Conservation (phyloP, 106 monocot species). For the Dendrobium nobile region DNA sequence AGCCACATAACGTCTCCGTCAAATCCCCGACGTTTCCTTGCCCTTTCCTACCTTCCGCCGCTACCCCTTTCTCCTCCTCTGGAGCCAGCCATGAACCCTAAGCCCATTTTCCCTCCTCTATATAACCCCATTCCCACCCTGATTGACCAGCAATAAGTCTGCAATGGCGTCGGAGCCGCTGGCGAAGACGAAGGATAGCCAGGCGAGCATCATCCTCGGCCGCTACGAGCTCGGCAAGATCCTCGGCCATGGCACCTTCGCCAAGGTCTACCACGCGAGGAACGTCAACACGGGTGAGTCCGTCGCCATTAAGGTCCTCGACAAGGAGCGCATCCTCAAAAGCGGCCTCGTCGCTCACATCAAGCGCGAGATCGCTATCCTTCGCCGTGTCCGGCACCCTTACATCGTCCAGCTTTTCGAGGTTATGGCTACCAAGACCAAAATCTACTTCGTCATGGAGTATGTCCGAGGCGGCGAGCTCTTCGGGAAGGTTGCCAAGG, state of each 20-base stretch:
- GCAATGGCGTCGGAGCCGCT: neutral
- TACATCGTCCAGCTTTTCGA: conserved; percentile 52
- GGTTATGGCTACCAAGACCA: conserved; percentile 38
- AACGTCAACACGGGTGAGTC: conserved; percentile 5
- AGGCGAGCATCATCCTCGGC: conserved; percentile 5
- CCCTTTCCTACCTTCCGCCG: too few species aligned
- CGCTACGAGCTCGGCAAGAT: conserved; percentile 18
- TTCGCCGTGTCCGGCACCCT: conserved; percentile 44
- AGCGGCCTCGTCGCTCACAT: conserved; percentile 33
- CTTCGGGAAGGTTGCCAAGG: conserved; percentile 34
- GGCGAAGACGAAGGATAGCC: neutral
- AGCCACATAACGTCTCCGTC: too few species aligned
- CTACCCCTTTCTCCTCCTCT: neutral
- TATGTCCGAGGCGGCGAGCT: conserved; percentile 19
- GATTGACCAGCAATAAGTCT: neutral
- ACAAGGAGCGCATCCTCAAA: conserved; percentile 46
- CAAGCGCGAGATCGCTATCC: conserved; percentile 53
- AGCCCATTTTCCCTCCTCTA: neutral
- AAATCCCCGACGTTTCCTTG: too few species aligned
- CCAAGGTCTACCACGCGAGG: conserved; percentile 31
- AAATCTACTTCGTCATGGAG: conserved; percentile 26
- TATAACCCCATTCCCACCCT: neutral
- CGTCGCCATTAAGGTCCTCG: conserved; percentile 31
- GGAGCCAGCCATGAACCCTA: neutral
- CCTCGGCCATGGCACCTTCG: conserved; percentile 21